These are phyloP conservation scores for Saccharomycopsis hybrid DNA, from an alignment of 1,139 yeast genomes.

Conservation along the genomic window DNA sequence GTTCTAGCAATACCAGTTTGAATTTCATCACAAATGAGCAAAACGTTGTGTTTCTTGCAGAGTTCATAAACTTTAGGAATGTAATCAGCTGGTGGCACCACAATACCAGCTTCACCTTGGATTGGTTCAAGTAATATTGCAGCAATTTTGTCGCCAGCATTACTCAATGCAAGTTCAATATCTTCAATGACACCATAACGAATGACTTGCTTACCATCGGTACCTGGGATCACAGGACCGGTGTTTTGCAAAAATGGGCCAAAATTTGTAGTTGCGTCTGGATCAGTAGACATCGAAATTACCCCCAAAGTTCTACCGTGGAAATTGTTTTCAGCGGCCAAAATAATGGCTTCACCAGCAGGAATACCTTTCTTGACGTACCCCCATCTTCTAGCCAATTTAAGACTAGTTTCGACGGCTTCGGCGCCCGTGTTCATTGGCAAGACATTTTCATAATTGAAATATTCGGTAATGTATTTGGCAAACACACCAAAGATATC, in stretches of 20 bases:
- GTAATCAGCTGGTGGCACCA: conserved; percentile 84
- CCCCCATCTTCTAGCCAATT: conserved; percentile 97
- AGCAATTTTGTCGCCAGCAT: conserved; percentile 86
- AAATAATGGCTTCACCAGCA: conserved; percentile 74
- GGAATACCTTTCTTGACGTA: conserved; percentile 83
- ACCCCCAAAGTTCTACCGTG: conserved; percentile 96
- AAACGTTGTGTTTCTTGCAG: conserved; percentile 77
- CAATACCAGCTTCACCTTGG: conserved; percentile 98
- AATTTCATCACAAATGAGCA: conserved; percentile 91
- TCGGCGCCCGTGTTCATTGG: conserved; percentile 99
- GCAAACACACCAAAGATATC: conserved; percentile 86
- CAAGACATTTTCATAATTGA: conserved; percentile 85
- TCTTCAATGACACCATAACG: conserved; percentile 84
- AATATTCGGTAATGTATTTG: conserved; percentile 81
- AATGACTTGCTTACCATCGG: conserved; percentile 35
- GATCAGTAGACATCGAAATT: conserved; percentile 93
- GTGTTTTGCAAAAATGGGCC: conserved; percentile 87
- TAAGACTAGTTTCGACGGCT: conserved; percentile 94
- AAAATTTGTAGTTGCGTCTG: conserved; percentile 81
- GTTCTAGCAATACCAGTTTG: conserved; percentile 98
- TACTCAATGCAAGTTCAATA: conserved; percentile 72
- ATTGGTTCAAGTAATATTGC: conserved; percentile 92
- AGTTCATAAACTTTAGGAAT: conserved; percentile 64
- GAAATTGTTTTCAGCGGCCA: conserved; percentile 84
- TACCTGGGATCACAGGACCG: conserved; percentile 69